Evolutionary conservation across 148 eudicot genomes (phyloP).

Genomic region (Arctostaphylos glauca): DNA sequence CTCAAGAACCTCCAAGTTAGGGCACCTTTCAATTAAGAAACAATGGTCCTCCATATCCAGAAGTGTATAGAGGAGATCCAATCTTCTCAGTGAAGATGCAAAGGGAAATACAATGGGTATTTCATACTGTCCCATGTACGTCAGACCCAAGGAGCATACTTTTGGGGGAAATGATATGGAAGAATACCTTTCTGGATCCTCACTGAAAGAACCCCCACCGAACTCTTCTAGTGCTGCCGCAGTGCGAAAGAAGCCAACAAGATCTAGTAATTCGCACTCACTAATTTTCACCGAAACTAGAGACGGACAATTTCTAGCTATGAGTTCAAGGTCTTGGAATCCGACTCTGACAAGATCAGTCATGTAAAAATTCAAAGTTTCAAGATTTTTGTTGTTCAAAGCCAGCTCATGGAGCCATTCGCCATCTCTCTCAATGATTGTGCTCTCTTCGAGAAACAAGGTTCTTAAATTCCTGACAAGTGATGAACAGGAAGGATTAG

Average conservation of each 20-base stretch:
- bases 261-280: conserved; percentile 59
- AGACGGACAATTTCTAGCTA: conserved; percentile 63
- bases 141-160: conserved; percentile 59
- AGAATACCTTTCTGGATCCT: conserved; percentile 42
- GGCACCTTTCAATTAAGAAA: conserved; percentile 63
- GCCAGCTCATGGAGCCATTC: conserved; percentile 86
- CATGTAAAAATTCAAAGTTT: conserved; percentile 72
- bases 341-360: conserved; percentile 48
- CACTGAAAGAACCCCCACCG: conserved; percentile 64
- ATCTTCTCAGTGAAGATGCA: conserved; percentile 48
- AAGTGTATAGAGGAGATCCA: conserved; percentile 73
- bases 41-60: conserved; percentile 68
- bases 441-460: conserved; percentile 73
- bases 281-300: conserved; percentile 62
- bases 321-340: conserved; percentile 57
- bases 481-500: background rate
- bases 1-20: conserved; percentile 85
- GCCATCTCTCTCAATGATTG: conserved; percentile 48
- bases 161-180: conserved; percentile 48
- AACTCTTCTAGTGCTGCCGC: conserved; percentile 67
- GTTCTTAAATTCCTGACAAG: conserved; percentile 54
- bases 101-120: conserved; percentile 62
- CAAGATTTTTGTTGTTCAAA: conserved; percentile 56
- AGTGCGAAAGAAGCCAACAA: conserved; percentile 46
- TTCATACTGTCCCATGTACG: conserved; percentile 54